phyloP scores from a whole-genome alignment of 2,329 filamentous ascomycete genomes.

The Fusarium armeniacum region DNA sequence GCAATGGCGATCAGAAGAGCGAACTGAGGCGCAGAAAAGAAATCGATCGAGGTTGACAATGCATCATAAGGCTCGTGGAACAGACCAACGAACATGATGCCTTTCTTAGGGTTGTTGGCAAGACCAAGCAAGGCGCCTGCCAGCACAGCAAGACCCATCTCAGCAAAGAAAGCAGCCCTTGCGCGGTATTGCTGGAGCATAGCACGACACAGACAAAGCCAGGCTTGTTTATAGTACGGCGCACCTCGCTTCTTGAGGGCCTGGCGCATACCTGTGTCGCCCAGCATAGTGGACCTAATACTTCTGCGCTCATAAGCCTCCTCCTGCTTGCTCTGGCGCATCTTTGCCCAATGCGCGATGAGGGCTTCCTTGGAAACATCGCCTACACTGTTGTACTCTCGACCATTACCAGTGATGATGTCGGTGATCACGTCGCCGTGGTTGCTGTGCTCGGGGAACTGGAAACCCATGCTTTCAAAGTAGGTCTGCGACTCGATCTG shows the following conservation, averaged over 20 bases:
- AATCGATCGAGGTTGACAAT: slow-evolving; percentile 66
- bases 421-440: slow-evolving; percentile 72
- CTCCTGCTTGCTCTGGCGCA: slow-evolving; percentile 39
- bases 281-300: slow-evolving; percentile 45
- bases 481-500: slow-evolving; percentile 61
- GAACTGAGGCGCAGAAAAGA: slow-evolving; percentile 65
- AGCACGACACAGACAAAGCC: slow-evolving; percentile 66
- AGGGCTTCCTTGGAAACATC: slow-evolving; percentile 64
- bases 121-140: slow-evolving; percentile 69
- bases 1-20: slow-evolving; percentile 67
- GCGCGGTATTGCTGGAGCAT: slow-evolving; percentile 70
- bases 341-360: slow-evolving; percentile 63
- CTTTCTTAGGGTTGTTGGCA: slow-evolving; percentile 63
- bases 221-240: slow-evolving; percentile 62
- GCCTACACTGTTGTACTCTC: slow-evolving; percentile 62
- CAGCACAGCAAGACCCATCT: slow-evolving; percentile 66
- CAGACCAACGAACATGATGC: slow-evolving; percentile 67
- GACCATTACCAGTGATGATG: slow-evolving; percentile 71
- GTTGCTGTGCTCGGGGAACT: slow-evolving; percentile 65
- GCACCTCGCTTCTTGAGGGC: slow-evolving; percentile 66
- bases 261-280: slow-evolving; percentile 55
- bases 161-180: slow-evolving; percentile 65
- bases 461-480: slow-evolving; percentile 67
- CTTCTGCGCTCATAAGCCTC: slow-evolving; percentile 36
- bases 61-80: slow-evolving; percentile 65